Base-by-base conservation (phyloP, 1,284 basidiomycete genomes). In the Moesziomyces aphidis region DNA sequence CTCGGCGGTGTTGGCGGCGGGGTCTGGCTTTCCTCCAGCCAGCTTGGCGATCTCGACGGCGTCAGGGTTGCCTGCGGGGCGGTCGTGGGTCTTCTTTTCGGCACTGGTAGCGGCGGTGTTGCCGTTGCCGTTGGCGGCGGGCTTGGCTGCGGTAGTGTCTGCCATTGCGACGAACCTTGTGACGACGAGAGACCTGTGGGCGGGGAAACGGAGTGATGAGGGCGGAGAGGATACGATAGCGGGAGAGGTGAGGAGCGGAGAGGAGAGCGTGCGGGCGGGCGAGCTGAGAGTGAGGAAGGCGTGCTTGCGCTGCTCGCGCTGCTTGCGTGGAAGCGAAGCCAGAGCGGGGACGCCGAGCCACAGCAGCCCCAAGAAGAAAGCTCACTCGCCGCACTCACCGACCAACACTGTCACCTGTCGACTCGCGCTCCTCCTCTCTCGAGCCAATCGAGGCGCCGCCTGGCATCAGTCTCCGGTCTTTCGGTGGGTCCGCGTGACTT, bases 1-100 rank as follows among this genome's bases (percentile, higher is more conserved):
- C 53, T 81, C 75, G n/a, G 69, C 68, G 21, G 73, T 66, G 80
- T 84, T 80, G 53, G 74, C 72, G 26, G 59, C 55, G 22, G 64
- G 60, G 61, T 84, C 83, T 28, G 83, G 83, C 66, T 78, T 80
- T 21, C 83, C 83, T 15, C 83, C 83, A 3, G 80, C 42, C 13
- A 73, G 75, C 69, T 83, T 83, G 60, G 54, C 78, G 42, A 83
- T 80, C 26, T 76, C 75, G 57, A 84, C 78, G 39, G 73, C 73
- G 46, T 72, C 64, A 44, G 68, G 73, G 64, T 72, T 75, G 49
- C 56, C 60, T 8, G 67, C 60, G 19, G 73, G 73, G 10, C 73
- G 72, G 23, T 74, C 63, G 56, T 70, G 63, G 26, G 51, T 59
- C 62, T 70, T 67, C 10, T 58, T 49, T 34, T 43, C 34, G 26